A percentile compares a stretch with the other conserved stretches of the same genome.
Evolutionary conservation across 768 basidiomycete species (phyloP).

Genomic region (Glaciozyma martinii): DNA sequence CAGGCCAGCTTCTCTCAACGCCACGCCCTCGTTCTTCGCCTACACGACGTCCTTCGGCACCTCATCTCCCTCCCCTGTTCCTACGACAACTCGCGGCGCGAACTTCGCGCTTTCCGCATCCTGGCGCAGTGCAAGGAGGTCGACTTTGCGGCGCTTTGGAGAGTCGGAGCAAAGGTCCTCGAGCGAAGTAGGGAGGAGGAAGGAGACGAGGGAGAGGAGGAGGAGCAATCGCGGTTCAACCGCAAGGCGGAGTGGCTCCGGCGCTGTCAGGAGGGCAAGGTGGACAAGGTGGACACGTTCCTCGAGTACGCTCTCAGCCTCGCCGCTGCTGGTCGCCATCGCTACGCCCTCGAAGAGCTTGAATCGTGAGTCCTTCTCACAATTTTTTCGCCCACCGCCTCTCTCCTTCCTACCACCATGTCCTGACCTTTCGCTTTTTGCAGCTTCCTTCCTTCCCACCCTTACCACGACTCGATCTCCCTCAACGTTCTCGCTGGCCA

Average conservation of each 20-base stretch:
- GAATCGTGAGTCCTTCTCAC: slow-evolving; percentile 10
- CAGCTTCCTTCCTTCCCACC: slow-evolving; percentile 16
- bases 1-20: slow-evolving; percentile 6
- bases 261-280: slow-evolving; percentile 14
- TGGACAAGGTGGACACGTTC: slow-evolving; percentile 22
- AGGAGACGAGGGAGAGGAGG: slow-evolving; percentile 1
- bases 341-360: slow-evolving; percentile 27
- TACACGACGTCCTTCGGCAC: slow-evolving; percentile 21
- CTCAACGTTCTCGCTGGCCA: slow-evolving; percentile 23
- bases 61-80: slow-evolving; percentile 20
- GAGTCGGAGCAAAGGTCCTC: slow-evolving; percentile 12
- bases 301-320: slow-evolving; percentile 23
- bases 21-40: slow-evolving; percentile 12
- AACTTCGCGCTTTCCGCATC: slow-evolving; percentile 16
- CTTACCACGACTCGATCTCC: slow-evolving; percentile 24
- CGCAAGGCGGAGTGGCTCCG: slow-evolving; percentile 25
- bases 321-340: slow-evolving; percentile 8
- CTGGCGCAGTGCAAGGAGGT: slow-evolving; percentile 21
- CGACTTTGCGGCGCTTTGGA: slow-evolving; percentile 15
- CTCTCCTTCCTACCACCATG: not conserved
- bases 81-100: not conserved
- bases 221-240: not conserved
- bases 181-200: slow-evolving; percentile 1
- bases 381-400: not conserved
- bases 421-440: not conserved